A percentile compares a stretch with the other conserved stretches of the same genome.
phyloP scores from a whole-genome alignment of 208 protist genomes.

The Leishmania turanica region DNA sequence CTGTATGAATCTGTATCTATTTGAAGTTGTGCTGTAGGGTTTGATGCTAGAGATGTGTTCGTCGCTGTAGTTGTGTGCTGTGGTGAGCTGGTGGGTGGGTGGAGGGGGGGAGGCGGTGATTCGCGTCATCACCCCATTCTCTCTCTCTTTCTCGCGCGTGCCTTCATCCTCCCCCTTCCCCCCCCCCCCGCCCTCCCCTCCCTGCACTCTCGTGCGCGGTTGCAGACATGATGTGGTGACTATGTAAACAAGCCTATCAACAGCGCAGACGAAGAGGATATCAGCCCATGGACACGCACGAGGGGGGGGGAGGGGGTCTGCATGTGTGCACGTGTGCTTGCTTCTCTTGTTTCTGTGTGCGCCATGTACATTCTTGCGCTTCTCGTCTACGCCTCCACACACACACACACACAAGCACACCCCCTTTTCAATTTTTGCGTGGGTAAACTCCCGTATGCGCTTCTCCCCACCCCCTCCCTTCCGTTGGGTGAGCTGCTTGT shows the following conservation, averaged over 20 bases:
- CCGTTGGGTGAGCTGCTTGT: background rate
- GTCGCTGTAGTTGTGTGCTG: background rate
- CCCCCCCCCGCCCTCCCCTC: background rate
- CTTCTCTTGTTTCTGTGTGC: background rate
- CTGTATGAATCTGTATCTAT: too few relatives aligned
- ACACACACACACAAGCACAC: background rate
- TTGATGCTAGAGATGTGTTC: background rate
- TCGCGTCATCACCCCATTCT: background rate
- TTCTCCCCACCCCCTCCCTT: background rate
- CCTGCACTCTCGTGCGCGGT: background rate
- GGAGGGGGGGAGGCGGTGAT: background rate
- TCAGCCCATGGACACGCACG: background rate
- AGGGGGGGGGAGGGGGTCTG: background rate
- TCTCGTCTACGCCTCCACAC: background rate
- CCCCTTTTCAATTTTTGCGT: background rate
- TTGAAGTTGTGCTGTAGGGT: too few relatives aligned
- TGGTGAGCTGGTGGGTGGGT: background rate
- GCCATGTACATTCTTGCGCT: background rate
- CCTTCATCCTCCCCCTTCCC: background rate
- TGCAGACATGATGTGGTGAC: background rate
- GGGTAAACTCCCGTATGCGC: background rate
- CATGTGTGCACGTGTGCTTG: background rate
- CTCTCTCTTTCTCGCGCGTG: background rate
- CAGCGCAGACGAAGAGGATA: background rate
- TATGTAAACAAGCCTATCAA: conserved; percentile 6